These are phyloP conservation scores for Collybia sordida DNA, from an alignment of 768 basidiomycete genomes.

Conservation along the genomic window DNA sequence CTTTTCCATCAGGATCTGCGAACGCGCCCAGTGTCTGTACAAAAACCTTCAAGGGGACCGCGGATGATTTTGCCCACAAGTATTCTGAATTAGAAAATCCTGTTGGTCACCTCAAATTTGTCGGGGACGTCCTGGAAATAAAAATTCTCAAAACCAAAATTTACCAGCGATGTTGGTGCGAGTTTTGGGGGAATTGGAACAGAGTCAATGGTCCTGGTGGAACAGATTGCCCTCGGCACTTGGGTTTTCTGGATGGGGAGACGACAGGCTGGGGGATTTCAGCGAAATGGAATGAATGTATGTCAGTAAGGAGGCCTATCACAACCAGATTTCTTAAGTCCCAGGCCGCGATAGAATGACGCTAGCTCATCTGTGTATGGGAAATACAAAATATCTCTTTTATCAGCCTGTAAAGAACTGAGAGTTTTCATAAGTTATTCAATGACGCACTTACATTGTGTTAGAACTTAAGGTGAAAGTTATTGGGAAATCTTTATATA, in stretches of 20 bases:
- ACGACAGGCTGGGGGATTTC: background rate
- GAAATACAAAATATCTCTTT: too few relatives aligned
- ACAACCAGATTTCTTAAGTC: too few relatives aligned
- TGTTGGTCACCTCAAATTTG: slow-evolving; percentile 7
- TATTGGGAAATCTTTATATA: too few relatives aligned
- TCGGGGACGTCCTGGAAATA: background rate
- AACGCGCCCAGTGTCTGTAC: slow-evolving; percentile 2
- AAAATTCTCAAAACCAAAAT: background rate
- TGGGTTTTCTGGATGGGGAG: background rate
- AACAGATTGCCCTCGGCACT: slow-evolving; percentile 1
- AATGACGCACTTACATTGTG: too few relatives aligned
- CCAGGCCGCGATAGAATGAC: too few relatives aligned
- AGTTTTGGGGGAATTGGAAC: background rate
- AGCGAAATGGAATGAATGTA: too few relatives aligned
- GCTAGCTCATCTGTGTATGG: too few relatives aligned
- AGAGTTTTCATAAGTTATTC: too few relatives aligned
- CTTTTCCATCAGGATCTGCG: background rate
- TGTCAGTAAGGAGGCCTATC: too few relatives aligned
- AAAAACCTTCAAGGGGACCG: slow-evolving; percentile 1
- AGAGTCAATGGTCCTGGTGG: slow-evolving; percentile 5
- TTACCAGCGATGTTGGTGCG: slow-evolving; percentile 3
- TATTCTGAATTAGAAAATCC: slow-evolving; percentile 1
- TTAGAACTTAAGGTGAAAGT: too few relatives aligned
- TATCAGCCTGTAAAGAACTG: too few relatives aligned
- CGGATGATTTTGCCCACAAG: background rate